A percentile compares a stretch with the other conserved stretches of the same genome.
phyloP scores from a whole-genome alignment of 2,329 filamentous ascomycete genomes.

The Aureobasidium sp. region DNA sequence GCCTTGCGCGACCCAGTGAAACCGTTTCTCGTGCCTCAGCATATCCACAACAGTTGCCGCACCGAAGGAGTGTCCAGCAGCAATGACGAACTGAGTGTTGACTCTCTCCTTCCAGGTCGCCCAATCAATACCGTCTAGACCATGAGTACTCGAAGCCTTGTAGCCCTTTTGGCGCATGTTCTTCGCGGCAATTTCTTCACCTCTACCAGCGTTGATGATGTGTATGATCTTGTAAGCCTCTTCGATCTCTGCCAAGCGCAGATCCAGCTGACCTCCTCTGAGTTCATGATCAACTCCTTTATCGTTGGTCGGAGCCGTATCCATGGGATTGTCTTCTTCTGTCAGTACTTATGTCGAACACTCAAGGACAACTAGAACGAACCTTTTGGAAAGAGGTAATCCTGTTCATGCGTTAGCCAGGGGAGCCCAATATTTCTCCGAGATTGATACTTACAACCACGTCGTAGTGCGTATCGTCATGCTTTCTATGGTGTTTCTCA shows the following conservation, averaged over 20 bases:
- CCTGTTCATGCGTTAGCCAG: constrained; percentile 19
- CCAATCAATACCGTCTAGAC: constrained; percentile 51
- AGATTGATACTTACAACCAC: constrained; percentile 13
- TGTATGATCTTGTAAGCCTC: constrained; percentile 51
- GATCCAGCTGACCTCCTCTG: constrained; percentile 52
- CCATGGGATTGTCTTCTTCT: constrained; percentile 31
- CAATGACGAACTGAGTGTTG: constrained; percentile 49
- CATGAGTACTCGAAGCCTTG: constrained; percentile 50
- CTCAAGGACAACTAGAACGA: neutral
- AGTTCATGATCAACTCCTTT: constrained; percentile 53
- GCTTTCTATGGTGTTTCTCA: constrained; percentile 19
- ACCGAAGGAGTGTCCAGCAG: constrained; percentile 60
- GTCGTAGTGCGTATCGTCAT: constrained; percentile 18
- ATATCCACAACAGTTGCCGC: constrained; percentile 56
- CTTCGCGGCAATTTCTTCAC: constrained; percentile 40
- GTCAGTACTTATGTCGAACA: neutral
- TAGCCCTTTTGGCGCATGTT: constrained; percentile 53
- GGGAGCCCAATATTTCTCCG: neutral
- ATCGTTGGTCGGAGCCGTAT: constrained; percentile 46
- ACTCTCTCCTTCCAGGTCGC: constrained; percentile 48
- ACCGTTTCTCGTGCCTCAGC: constrained; percentile 46
- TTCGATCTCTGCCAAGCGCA: constrained; percentile 56
- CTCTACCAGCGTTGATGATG: constrained; percentile 48
- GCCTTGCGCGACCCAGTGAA: constrained; percentile 52
- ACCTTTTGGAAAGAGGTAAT: constrained; percentile 55